Percentiles rank a stretch among this genome's conserved stretches.
These are phyloP conservation scores for Microdochium trichocladiopsis DNA, from an alignment of 2,329 filamentous ascomycete genomes.

Conservation along the genomic window DNA sequence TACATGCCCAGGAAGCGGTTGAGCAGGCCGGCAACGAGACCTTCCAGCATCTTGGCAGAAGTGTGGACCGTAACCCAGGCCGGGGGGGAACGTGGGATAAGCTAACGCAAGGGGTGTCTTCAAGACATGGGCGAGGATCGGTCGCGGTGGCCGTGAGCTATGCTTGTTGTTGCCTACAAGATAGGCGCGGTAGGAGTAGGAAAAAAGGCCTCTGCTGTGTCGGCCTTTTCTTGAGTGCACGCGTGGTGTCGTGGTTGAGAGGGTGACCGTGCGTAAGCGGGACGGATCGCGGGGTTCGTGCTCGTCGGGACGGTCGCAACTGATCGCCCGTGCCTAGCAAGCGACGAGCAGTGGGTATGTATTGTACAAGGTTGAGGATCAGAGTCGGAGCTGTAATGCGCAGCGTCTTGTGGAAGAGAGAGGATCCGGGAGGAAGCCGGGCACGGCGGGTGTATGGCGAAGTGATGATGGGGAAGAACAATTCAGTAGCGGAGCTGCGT, in stretches of 20 bases:
- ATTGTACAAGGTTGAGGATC: too few species aligned
- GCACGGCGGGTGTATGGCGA: neutral
- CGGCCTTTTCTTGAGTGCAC: too few species aligned
- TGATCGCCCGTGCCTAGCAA: too few species aligned
- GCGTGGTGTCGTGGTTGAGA: too few species aligned
- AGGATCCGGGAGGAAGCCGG: neutral
- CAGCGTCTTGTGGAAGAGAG: too few species aligned
- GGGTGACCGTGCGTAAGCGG: neutral
- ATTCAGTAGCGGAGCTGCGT: neutral
- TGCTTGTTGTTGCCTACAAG: neutral
- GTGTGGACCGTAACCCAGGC: conserved; percentile 65
- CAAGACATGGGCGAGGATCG: conserved; percentile 19
- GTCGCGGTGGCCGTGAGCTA: neutral
- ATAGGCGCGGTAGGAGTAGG: too few species aligned
- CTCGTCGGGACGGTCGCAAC: too few species aligned
- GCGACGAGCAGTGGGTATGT: too few species aligned
- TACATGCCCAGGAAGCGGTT: conserved; percentile 99
- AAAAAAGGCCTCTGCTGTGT: too few species aligned
- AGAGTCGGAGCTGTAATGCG: too few species aligned
- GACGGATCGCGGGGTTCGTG: too few species aligned
- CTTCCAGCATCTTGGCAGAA: conserved; percentile 79
- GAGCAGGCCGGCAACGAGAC: conserved; percentile 90
- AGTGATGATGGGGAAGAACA: neutral
- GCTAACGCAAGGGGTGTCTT: conserved; percentile 14
- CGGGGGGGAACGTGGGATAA: conserved; percentile 30